Evolutionary conservation across 371 early-diverging fungal genomes (phyloP).

Genomic region (Chytridium lagenaria): DNA sequence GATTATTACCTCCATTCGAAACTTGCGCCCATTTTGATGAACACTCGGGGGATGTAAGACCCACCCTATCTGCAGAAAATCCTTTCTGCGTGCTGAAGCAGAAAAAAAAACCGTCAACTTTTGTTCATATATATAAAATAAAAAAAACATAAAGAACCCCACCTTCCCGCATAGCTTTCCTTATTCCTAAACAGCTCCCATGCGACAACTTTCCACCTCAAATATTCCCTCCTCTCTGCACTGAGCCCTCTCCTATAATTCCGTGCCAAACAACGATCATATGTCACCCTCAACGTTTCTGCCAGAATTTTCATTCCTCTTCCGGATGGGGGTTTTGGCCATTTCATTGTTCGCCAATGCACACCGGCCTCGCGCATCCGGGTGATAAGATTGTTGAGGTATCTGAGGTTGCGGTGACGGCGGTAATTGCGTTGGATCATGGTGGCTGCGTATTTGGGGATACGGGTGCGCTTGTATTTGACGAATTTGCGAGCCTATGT

Average conservation of each 20-base stretch:
- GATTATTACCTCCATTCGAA: slow-evolving; percentile 15
- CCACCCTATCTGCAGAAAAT: slow-evolving; percentile 3
- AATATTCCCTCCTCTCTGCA: not conserved
- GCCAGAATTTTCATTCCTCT: slow-evolving; percentile 11
- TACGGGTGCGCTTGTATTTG: not conserved
- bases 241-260: slow-evolving; percentile 3
- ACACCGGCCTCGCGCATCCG: slow-evolving; percentile 5
- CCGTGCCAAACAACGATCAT: not conserved
- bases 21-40: not conserved
- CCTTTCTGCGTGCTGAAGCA: not conserved
- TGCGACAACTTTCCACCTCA: slow-evolving; percentile 7
- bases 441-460: slow-evolving; percentile 12
- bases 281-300: slow-evolving; percentile 12
- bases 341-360: slow-evolving; percentile 10
- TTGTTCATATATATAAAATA: not conserved
- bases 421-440: slow-evolving; percentile 17
- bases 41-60: not conserved
- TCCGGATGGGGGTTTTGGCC: slow-evolving; percentile 13
- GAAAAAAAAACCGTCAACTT: too few relatives aligned
- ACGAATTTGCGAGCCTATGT: slow-evolving; percentile 6
- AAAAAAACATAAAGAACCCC: not conserved
- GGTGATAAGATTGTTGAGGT: not conserved
- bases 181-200: slow-evolving; percentile 4
- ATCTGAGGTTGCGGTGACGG: not conserved
- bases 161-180: slow-evolving; percentile 11